Percentiles rank a stretch among this genome's conserved stretches.
Evolutionary conservation across 768 basidiomycete species (phyloP).

Genomic region (Mycena pura): DNA sequence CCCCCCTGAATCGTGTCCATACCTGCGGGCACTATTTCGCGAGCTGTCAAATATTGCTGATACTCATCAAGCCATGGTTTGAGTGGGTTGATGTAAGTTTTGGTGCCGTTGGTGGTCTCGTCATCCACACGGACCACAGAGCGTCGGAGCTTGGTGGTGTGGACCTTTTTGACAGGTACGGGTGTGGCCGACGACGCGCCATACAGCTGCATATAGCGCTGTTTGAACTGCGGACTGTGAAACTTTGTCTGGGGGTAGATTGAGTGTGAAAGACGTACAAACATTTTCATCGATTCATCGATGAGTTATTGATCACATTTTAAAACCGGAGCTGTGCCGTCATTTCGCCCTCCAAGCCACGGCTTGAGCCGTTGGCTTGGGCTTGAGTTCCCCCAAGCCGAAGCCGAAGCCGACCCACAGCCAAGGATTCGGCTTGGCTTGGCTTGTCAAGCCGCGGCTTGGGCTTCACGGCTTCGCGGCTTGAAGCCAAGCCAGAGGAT

Average conservation of each 20-base stretch:
- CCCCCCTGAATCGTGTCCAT: constrained; percentile 37
- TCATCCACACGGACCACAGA: constrained; percentile 18
- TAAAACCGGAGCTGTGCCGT: no score
- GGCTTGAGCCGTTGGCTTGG: no score
- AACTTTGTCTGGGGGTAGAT: not conserved
- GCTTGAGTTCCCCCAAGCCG: no score
- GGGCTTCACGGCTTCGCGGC: no score
- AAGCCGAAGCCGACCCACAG: no score
- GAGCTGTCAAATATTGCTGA: constrained; percentile 28
- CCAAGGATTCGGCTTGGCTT: no score
- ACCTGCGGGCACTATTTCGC: constrained; percentile 24
- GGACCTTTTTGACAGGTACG: not conserved
- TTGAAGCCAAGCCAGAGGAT: no score
- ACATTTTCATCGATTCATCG: no score
- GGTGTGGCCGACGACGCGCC: not conserved
- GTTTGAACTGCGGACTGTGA: constrained; percentile 25
- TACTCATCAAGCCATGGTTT: constrained; percentile 30
- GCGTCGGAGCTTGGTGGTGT: not conserved
- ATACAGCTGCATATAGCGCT: constrained; percentile 7
- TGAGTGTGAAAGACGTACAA: not conserved
- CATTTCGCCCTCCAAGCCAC: no score
- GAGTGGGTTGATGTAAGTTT: constrained; percentile 2
- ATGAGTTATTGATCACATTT: no score
- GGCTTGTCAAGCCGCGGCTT: no score
- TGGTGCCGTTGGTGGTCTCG: constrained; percentile 6